These are phyloP conservation scores for Seiridium cupressi DNA, from an alignment of 2,329 filamentous ascomycete species.

Conservation along the genomic window DNA sequence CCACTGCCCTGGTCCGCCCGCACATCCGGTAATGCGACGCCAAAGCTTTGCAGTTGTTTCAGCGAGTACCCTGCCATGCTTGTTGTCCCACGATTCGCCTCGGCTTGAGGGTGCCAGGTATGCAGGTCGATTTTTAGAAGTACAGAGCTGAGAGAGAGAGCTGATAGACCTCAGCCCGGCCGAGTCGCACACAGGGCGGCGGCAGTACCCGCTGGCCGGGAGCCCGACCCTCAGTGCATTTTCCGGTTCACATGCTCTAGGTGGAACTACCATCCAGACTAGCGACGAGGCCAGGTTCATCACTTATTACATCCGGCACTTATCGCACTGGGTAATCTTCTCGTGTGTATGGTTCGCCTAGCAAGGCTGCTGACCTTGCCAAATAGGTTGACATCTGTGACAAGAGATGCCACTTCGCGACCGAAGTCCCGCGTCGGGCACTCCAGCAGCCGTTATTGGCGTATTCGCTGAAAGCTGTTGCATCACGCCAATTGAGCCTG, in stretches of 20 bases:
- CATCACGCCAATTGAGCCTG: slow-evolving; percentile 3
- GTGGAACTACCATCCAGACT: not conserved
- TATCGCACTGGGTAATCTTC: slow-evolving; percentile 7
- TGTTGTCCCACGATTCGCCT: slow-evolving; percentile 41
- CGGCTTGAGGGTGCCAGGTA: slow-evolving; percentile 13
- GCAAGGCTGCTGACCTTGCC: too few relatives aligned
- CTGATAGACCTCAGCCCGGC: not conserved
- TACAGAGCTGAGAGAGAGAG: not conserved
- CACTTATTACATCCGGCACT: slow-evolving; percentile 1
- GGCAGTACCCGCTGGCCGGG: not conserved
- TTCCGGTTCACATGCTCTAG: not conserved
- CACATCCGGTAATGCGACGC: not conserved
- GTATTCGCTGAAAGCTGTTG: slow-evolving; percentile 4
- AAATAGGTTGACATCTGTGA: slow-evolving; percentile 5
- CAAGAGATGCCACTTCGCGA: slow-evolving; percentile 2
- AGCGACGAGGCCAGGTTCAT: slow-evolving; percentile 6
- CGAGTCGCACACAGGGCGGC: not conserved
- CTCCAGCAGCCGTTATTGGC: slow-evolving; percentile 1
- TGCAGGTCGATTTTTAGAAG: not conserved
- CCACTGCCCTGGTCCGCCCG: too few relatives aligned
- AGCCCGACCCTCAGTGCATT: not conserved
- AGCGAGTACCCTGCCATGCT: slow-evolving; percentile 37
- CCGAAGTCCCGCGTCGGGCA: slow-evolving; percentile 5
- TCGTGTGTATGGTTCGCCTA: not conserved
- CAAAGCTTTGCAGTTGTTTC: not conserved